Percentiles rank a stretch among this genome's conserved stretches.
Conservation (phyloP, 306 rosid species). For the Gleditsia sinensis region DNA sequence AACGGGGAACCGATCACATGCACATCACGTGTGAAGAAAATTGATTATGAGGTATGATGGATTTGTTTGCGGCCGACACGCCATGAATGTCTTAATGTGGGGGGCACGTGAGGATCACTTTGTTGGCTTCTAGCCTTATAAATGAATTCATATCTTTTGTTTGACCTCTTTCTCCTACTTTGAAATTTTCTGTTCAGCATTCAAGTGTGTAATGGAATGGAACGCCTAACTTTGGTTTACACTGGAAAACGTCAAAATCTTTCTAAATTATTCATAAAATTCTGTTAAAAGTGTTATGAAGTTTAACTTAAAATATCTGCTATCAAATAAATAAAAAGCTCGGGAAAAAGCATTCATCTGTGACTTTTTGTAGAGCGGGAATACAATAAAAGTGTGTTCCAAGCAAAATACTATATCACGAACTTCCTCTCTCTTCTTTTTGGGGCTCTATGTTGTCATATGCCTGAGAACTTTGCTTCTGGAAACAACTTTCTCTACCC, state of each 20-base stretch:
- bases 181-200: background rate
- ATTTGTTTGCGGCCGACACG: slow-evolving; percentile 41
- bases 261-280: background rate
- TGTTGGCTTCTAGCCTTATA: background rate
- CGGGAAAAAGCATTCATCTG: background rate
- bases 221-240: background rate
- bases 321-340: background rate
- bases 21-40: slow-evolving; percentile 38
- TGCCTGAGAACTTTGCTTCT: background rate
- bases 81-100: slow-evolving; percentile 38
- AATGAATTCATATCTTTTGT: too few species aligned
- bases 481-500: background rate
- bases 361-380: background rate
- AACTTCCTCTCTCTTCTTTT: too few species aligned
- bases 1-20: slow-evolving; percentile 30
- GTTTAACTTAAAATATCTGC: background rate
- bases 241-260: background rate
- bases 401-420: background rate
- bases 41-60: background rate
- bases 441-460: background rate
- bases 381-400: background rate
- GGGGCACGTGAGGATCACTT: slow-evolving; percentile 41
- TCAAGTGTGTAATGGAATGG: background rate
- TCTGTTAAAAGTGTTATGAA: background rate
- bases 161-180: background rate